These are phyloP conservation scores for Spergularia azorica DNA, from an alignment of 179 eudicot species.

Conservation along the genomic window DNA sequence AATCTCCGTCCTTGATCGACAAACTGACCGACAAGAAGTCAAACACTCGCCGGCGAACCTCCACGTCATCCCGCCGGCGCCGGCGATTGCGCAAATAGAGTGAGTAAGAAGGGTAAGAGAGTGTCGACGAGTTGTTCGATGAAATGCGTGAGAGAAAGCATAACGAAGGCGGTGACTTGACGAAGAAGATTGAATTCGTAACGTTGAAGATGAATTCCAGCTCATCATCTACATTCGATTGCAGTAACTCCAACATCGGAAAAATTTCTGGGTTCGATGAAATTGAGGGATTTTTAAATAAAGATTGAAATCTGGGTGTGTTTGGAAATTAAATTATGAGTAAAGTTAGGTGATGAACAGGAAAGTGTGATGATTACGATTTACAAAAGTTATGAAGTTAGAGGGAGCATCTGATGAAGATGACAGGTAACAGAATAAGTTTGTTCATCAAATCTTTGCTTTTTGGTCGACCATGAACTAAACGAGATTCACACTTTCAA, in stretches of 20 bases:
- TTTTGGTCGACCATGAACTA: no score
- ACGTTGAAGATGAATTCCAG: slow-evolving; percentile 24
- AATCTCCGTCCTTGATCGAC: slow-evolving; percentile 42
- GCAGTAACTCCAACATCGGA: slow-evolving; percentile 48
- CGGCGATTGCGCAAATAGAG: slow-evolving; percentile 6
- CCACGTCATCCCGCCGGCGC: slow-evolving; percentile 20
- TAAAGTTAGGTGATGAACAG: no score
- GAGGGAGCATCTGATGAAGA: no score
- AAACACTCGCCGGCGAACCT: slow-evolving; percentile 29
- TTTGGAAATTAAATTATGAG: no score
- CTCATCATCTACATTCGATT: slow-evolving; percentile 28
- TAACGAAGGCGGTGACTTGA: slow-evolving; percentile 42
- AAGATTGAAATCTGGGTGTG: no score
- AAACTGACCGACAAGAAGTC: slow-evolving; percentile 72
- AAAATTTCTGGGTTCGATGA: background rate
- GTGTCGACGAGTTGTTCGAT: slow-evolving; percentile 32
- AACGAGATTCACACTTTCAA: no score
- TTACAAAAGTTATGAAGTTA: no score
- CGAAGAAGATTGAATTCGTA: slow-evolving; percentile 47
- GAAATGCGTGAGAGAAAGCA: slow-evolving; percentile 45
- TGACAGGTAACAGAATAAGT: no score
- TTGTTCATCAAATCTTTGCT: no score
- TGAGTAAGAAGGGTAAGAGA: slow-evolving; percentile 29
- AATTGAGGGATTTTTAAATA: background rate
- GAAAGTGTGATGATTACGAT: no score